Evolutionary conservation across 441 rosid genomes (phyloP), one percentile per base, ranked within the genome.

Genomic region (Aquilaria agallochum): DNA sequence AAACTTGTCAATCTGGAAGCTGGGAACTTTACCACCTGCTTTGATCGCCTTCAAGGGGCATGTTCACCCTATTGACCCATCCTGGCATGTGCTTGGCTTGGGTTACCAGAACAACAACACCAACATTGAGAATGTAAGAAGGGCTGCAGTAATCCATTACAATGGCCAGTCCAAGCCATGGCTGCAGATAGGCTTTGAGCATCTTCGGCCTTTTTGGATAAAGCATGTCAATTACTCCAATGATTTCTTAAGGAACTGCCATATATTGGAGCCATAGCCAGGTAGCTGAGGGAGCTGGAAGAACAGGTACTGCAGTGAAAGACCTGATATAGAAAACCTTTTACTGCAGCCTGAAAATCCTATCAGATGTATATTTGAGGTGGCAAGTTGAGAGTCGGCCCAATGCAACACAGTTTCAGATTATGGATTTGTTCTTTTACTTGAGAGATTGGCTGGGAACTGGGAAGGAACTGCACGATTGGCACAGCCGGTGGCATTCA

Each of bases 101-200:
- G 99, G 98, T 15, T 92, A 95, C 63, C 99, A 95, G 81, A 83
- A 70, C 53, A 83, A 70, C 53, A 84, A 81, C 68, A 95, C 95
- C 61, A 76, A 71, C 63, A 53, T 81, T 42, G 97, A 90, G 72
- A 76, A 58, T 50, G 85, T 88, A 54, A 82, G 80, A 70, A 83
- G 74, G 70, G 98, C 97, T 56, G 98, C 97, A 10, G 99, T 95
- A 50, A 92, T 95, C 58, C 98, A 95, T 68, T 95, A 95, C 72
- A 95, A 95, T 71, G 99, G 99, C 32, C 98, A 95, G 75, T 85
- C 95, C 63, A 95, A 95, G 79, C 99, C 99, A 0, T 95, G 99
- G 99, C 79, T 92, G 31, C 83, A 87, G 76, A 92, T 95, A 59
- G 98, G 99, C 55, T 88, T 95, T 50, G 97, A 95, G 80, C 98